Base-by-base conservation (phyloP, 805 yeast genomes). In the Metschnikowia henanensis region DNA sequence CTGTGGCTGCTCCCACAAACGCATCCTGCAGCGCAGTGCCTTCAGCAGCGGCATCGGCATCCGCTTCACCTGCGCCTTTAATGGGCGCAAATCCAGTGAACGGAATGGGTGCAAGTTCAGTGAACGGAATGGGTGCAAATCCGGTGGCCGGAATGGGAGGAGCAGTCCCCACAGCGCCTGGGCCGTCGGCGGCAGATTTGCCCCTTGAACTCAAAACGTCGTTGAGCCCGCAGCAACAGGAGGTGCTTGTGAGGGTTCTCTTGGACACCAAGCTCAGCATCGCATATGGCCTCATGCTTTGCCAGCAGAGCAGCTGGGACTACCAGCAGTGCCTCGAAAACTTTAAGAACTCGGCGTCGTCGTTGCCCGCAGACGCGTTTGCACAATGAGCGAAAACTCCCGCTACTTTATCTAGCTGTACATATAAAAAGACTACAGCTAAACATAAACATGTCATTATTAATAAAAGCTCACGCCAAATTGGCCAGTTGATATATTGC, bases 241-340 rank as follows among this genome's bases (percentile, higher is more conserved):
- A 81, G 44, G 62, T 88, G 5, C 73, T 87, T 15, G 74, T 77
- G 18, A 83, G 77, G 56, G 66, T 92, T 19, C 79, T 84, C 65
- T 61, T 75, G 21, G 87, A 84, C 50, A 91, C 97, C 0, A 80
- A 81, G 37, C 70, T 91, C 53, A 90, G 78, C 52, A 71, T 86
- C n/a, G 86, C 87, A 55, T 91, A 82, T 61, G 87, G 92, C 0
- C 67, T 81, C 21, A 79, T 91, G 86, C 75, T 94, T 30, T 84
- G 90, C 45, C 90, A 89, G 60, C 96, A 90, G 62, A 88, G 96
- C 57, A 76, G 79, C 42, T 91, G 95, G 91, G 84, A 87, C 62
- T 83, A 80, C 53, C 81, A 79, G 21, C 74, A 70, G 41, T 91
- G 96, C 21, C 68, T 80, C 12, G 74, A 73, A 34, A 83, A 87